Evolutionary conservation across 169 alveolate species (phyloP).

Genomic region (Plasmodium gaboni): DNA sequence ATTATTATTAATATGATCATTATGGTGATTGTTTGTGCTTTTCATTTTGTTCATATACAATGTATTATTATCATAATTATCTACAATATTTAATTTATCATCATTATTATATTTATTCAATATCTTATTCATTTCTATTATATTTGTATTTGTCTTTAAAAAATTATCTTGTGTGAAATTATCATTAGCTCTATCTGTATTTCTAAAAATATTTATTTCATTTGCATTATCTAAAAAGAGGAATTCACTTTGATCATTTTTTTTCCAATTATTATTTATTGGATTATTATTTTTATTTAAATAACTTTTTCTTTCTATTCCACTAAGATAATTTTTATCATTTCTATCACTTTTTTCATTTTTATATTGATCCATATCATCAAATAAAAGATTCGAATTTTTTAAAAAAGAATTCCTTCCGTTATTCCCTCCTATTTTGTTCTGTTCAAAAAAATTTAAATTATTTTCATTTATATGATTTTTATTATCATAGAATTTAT

Average conservation of each 20-base stretch:
- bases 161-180: not conserved
- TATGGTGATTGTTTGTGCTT: too few species aligned
- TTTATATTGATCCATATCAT: not conserved
- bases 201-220: slow-evolving; percentile 1
- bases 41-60: too few species aligned
- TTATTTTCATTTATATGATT: slow-evolving; percentile 7
- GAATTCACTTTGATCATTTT: not conserved
- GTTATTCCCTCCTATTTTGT: not conserved
- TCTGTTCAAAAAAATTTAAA: slow-evolving; percentile 1
- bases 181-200: not conserved
- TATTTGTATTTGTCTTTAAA: not conserved
- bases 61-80: not conserved
- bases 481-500: not conserved
- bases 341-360: not conserved
- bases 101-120: not conserved
- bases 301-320: not conserved
- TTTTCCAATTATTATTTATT: not conserved
- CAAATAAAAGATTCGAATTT: not conserved
- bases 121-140: not conserved
- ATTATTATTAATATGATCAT: too few species aligned
- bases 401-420: slow-evolving; percentile 1
- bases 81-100: not conserved
- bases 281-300: not conserved
- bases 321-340: too few species aligned
- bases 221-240: too few species aligned